Base-by-base conservation (phyloP, 768 basidiomycete species). In the Podaxis sp. region DNA sequence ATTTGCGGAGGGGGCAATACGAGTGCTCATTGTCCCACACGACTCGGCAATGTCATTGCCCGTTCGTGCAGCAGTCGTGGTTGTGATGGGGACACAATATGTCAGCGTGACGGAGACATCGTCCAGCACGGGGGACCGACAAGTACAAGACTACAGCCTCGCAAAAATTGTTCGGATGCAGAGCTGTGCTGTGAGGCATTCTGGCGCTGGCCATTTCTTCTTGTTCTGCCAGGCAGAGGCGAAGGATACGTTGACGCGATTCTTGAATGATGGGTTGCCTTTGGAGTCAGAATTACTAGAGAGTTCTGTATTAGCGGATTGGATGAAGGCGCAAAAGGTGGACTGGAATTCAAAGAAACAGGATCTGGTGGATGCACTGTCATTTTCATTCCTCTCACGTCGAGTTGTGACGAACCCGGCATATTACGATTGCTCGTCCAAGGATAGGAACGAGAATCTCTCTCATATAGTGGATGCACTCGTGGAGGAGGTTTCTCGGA, bases 11-110 rank as follows among this genome's bases (percentile, higher is more conserved):
- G 92, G 93, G 0, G 77, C 91, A 41, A 70, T 98, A 46, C 87
- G 88, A 6, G 89, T 95, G 12, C 78, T 99, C 28, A 78, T 99
- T 64, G 89, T 87, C 0, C 88, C 96, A 3, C 85, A 88, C 40
- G 93, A 96, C 46, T 81, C 88, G 13, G 93, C 91, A 71, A 96
- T 95, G 95, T 87, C 84, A 30, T 72, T 98, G n/a, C 95, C 96
- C 20, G 85, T 95, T 17, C 85, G 88, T 57, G 93, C 92, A 1
- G 81, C 84, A 6, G 84, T 84, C 5, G 96, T 99, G 15, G 79
- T 99, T 40, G 88, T 94, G 50, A 90, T 99, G 89, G 91, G 94
- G 17, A 93, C 96, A 3, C 97, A 99, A 73, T 96, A 93, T 73
- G 73, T 88, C 26, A 78, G 84, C 60, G 67, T 80, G 6, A 2